Evolutionary conservation across 2,329 filamentous ascomycete genomes (phyloP).

Genomic region (Aaosphaeria pasadenensis): DNA sequence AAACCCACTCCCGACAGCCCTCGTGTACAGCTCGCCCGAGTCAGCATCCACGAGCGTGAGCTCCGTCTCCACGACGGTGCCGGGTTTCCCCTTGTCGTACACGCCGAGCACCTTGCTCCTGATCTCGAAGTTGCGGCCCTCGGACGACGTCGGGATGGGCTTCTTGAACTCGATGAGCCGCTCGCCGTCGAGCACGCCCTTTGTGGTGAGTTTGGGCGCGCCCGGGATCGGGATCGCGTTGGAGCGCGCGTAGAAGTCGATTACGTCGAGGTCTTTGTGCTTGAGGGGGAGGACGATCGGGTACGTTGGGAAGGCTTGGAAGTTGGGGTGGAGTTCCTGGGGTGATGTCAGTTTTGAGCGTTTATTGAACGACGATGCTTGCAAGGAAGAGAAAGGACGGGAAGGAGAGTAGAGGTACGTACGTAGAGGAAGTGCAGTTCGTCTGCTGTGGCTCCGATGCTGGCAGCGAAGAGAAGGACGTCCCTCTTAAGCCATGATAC

Average conservation of each 20-base stretch:
- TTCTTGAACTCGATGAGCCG: slow-evolving; percentile 75
- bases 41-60: slow-evolving; percentile 69
- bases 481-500: slow-evolving; percentile 88
- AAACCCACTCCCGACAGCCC: slow-evolving; percentile 69
- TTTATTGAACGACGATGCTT: too few relatives aligned
- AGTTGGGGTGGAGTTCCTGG: slow-evolving; percentile 83
- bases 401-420: slow-evolving; percentile 27
- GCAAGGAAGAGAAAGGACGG: neutral
- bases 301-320: slow-evolving; percentile 87
- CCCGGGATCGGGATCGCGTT: slow-evolving; percentile 66
- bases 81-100: slow-evolving; percentile 85
- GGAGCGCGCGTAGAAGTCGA: slow-evolving; percentile 78
- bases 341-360: neutral
- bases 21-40: slow-evolving; percentile 68
- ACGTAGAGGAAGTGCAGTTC: slow-evolving; percentile 94
- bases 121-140: slow-evolving; percentile 71
- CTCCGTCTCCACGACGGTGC: slow-evolving; percentile 78
- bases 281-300: slow-evolving; percentile 83
- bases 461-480: slow-evolving; percentile 83
- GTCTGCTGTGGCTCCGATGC: slow-evolving; percentile 76
- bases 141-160: slow-evolving; percentile 68
- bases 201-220: slow-evolving; percentile 72
- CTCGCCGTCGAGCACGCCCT: slow-evolving; percentile 78
- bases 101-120: slow-evolving; percentile 77
- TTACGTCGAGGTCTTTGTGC: slow-evolving; percentile 68